These are phyloP conservation scores for Acanthamoeba lenticulata DNA, from an alignment of 208 protist species.

Conservation along the genomic window DNA sequence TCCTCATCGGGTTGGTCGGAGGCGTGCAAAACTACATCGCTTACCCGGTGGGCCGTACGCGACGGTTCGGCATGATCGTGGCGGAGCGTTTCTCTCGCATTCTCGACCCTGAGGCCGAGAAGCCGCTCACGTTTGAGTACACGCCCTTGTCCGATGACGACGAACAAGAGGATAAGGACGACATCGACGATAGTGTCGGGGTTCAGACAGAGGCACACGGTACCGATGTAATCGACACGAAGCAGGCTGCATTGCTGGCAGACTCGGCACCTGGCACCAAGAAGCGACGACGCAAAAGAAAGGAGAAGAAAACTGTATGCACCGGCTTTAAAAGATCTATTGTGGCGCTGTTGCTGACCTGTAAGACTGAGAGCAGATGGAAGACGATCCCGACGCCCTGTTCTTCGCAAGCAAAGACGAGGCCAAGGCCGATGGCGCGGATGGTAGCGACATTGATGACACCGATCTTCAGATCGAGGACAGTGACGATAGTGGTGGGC, in stretches of 20 bases:
- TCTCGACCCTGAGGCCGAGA: neutral
- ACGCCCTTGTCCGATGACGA: neutral
- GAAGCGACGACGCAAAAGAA: neutral
- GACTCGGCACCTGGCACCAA: no score
- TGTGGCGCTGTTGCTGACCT: neutral
- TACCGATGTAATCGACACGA: no score
- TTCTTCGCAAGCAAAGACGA: neutral
- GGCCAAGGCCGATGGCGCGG: neutral
- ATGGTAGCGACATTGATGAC: neutral
- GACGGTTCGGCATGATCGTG: slow-evolving; percentile 45
- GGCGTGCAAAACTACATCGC: slow-evolving; percentile 50
- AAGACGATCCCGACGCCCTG: neutral
- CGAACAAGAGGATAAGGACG: neutral
- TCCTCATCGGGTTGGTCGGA: neutral
- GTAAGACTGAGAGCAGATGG: neutral
- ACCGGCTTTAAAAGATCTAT: no score
- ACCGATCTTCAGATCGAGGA: neutral
- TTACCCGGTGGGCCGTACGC: neutral
- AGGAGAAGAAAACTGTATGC: neutral
- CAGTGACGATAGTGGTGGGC: neutral
- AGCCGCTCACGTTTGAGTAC: slow-evolving; percentile 33
- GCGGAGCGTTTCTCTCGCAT: slow-evolving; percentile 6
- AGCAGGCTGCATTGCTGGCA: no score
- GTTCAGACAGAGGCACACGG: no score
- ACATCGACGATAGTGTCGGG: no score